A percentile compares a stretch with the other conserved stretches of the same genome.
These are phyloP conservation scores for Dendryphion nanum DNA, from an alignment of 2,329 filamentous ascomycete species.

Conservation along the genomic window DNA sequence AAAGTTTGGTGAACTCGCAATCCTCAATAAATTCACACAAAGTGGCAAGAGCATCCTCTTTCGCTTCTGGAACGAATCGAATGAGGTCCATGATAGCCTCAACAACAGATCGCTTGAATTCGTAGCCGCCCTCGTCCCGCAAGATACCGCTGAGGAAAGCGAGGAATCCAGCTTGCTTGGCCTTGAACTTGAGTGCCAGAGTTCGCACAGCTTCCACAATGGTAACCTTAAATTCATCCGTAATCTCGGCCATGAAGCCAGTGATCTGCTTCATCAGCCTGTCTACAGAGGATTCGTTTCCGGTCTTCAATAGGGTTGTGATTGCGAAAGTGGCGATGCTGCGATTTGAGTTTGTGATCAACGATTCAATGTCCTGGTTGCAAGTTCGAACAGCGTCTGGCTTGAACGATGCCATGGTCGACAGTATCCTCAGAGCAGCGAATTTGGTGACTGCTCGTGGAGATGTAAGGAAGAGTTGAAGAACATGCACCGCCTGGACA, in stretches of 20 bases:
- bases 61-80: slow-evolving; percentile 92
- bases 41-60: slow-evolving; percentile 81
- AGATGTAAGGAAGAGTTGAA: slow-evolving; percentile 95
- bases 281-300: slow-evolving; percentile 95
- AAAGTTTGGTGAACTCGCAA: slow-evolving; percentile 97
- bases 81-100: slow-evolving; percentile 99
- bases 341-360: slow-evolving; percentile 95
- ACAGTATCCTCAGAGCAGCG: slow-evolving; percentile 90
- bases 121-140: slow-evolving; percentile 93
- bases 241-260: slow-evolving; percentile 98
- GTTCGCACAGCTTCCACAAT: slow-evolving; percentile 98
- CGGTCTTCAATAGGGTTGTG: slow-evolving; percentile 95
- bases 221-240: slow-evolving; percentile 99
- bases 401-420: slow-evolving; percentile 96
- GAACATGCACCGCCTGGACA: slow-evolving; percentile 85
- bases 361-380: slow-evolving; percentile 94
- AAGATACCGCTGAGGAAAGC: slow-evolving; percentile 96
- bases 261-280: slow-evolving; percentile 98
- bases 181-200: slow-evolving; percentile 94
- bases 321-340: slow-evolving; percentile 98
- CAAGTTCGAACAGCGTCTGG: slow-evolving; percentile 87
- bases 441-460: slow-evolving; percentile 97
- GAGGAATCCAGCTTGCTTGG: slow-evolving; percentile 97
- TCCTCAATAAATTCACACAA: slow-evolving; percentile 99
- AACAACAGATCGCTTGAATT: slow-evolving; percentile 96